Conservation (phyloP, 2,329 filamentous ascomycete genomes). For the Pseudonectria foliicola region DNA sequence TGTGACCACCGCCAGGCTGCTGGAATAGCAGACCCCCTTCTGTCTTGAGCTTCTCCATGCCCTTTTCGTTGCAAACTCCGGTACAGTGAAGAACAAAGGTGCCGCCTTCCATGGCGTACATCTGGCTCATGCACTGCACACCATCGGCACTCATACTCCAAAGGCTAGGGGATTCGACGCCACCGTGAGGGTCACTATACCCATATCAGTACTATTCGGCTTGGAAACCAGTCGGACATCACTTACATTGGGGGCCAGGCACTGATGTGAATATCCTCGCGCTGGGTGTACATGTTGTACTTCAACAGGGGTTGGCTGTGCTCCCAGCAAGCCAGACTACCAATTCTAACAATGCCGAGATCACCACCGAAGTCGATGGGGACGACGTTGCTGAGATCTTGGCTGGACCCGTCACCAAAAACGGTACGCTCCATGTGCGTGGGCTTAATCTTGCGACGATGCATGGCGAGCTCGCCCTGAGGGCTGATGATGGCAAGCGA, state of each 20-base stretch:
- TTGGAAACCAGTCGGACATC: no score
- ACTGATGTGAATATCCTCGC: constrained; percentile 6
- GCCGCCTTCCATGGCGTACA: constrained; percentile 50
- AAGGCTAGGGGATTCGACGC: constrained; percentile 15
- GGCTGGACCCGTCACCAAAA: constrained; percentile 38
- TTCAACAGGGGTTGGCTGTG: constrained; percentile 6
- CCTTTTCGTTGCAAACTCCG: constrained; percentile 31
- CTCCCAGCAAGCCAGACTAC: constrained; percentile 38
- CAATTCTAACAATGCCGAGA: constrained; percentile 28
- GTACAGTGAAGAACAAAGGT: constrained; percentile 41
- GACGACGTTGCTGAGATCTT: constrained; percentile 33
- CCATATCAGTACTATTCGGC: no score
- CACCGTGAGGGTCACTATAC: constrained; percentile 9
- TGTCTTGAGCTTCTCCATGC: constrained; percentile 34
- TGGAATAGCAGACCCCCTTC: constrained; percentile 24
- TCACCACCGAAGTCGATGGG: constrained; percentile 29
- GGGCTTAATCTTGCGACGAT: constrained; percentile 44
- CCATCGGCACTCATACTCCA: constrained; percentile 28
- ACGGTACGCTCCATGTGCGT: constrained; percentile 46
- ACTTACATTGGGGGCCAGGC: constrained; percentile 3
- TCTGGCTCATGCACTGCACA: constrained; percentile 39
- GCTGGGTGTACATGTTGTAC: constrained; percentile 3
- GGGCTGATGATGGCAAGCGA: constrained; percentile 37
- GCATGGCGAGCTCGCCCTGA: constrained; percentile 31
- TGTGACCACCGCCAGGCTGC: constrained; percentile 15